Evolutionary conservation across 2,329 filamentous ascomycete genomes (phyloP), one percentile per base, ranked within the genome.

Genomic region (Fusarium chuoi): DNA sequence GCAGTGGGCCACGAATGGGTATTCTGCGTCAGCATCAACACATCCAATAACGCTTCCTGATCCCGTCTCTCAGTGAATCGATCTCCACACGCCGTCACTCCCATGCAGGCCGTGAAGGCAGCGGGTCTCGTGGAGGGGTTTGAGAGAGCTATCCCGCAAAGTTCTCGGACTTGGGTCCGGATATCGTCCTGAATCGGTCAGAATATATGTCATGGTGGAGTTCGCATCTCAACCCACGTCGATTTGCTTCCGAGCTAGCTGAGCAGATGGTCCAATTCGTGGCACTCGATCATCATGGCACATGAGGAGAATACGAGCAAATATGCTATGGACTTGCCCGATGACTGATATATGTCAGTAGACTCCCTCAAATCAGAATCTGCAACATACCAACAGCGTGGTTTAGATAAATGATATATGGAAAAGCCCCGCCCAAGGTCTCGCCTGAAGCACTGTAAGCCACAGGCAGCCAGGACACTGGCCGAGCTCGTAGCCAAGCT

Each of bases 121-220:
- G 85, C 85, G 0, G 89, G 89, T 33, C 89, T 86, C 3, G 85
- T 88, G 78, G 84, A 85, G 44, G 85, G 82, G 76, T 91, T 91
- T 35, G 86, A 87, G 17, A 88, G 78, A 1, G 88, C 89, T 41
- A 90, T 90, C 4, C 90, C 90, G 73, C 89, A 91, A 5, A 91
- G 80, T 30, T 85, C 81, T 58, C 61, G 52, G 52, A 68, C 52
- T 54, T 65, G 61, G 8, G 61, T 65, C 22, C 87, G 82, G 6
- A 91, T 84, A 36, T 88, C 82, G 22, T 78, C 70, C 63, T 86
- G 81, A 13, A 20, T 36, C 17, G 7, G 30, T 51, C 20, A 89
- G 85, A 22, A 15, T 20, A 26, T 6, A 28, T 17, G 6, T 5
- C 1, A 41, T 28, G 4, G 35, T 8, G 6, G 6, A 2, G 7